phyloP scores from a whole-genome alignment of 106 monocot species.

The Apostasia ramifera region DNA sequence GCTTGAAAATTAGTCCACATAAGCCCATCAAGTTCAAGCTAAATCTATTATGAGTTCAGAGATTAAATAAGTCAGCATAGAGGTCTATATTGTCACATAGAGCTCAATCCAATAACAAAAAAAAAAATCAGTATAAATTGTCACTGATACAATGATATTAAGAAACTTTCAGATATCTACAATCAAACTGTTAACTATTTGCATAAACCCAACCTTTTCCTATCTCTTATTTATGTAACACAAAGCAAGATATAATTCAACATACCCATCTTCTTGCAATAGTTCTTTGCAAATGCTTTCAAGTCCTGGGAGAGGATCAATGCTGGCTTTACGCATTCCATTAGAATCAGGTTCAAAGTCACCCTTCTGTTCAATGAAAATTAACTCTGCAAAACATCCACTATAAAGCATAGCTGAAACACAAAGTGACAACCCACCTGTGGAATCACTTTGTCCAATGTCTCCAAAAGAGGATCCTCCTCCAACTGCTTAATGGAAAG shows the following conservation, averaged over 20 bases:
- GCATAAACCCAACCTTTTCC: too few species aligned
- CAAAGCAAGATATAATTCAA: constrained; percentile 1
- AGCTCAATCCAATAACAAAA: too few species aligned
- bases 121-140: too few species aligned
- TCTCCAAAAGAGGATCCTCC: constrained; percentile 84
- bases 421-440: constrained; percentile 27
- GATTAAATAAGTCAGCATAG: too few species aligned
- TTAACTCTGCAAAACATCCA: neutral
- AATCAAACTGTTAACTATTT: too few species aligned
- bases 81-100: too few species aligned
- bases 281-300: constrained; percentile 84
- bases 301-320: constrained; percentile 77
- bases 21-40: too few species aligned
- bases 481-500: constrained; percentile 91
- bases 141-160: too few species aligned
- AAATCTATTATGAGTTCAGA: too few species aligned
- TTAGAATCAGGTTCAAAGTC: constrained; percentile 19
- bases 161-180: too few species aligned
- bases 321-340: constrained; percentile 16
- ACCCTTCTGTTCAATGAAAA: constrained; percentile 29
- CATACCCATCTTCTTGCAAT: constrained; percentile 83
- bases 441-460: constrained; percentile 91
- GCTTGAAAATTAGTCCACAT: too few species aligned
- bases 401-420: neutral
- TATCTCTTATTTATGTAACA: too few species aligned